These are phyloP conservation scores for Ploettnerulaceae sp. DNA, from an alignment of 2,329 filamentous ascomycete genomes.

Conservation along the genomic window DNA sequence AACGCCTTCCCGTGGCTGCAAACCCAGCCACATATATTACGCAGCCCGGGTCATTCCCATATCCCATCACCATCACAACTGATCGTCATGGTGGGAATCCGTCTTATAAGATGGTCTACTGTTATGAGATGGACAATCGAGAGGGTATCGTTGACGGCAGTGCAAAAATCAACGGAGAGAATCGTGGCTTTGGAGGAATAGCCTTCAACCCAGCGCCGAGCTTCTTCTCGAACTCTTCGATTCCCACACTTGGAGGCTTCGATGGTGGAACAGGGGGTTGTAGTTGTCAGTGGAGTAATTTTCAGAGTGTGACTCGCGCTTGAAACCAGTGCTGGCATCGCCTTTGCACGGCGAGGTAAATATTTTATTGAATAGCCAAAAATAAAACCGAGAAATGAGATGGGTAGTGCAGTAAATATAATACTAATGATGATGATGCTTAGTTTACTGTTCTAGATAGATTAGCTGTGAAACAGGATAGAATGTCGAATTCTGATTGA, in stretches of 20 bases:
- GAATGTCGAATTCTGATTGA: no score
- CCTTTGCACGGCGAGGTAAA: no score
- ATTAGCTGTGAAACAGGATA: no score
- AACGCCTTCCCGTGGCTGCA: conserved; percentile 12
- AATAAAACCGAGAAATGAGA: no score
- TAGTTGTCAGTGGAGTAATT: conserved; percentile 56
- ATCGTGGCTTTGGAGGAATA: conserved; percentile 46
- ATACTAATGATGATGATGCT: neutral
- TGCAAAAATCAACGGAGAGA: conserved; percentile 44
- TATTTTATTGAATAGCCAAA: conserved; percentile 2
- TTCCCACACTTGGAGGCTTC: conserved; percentile 51
- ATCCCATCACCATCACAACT: conserved; percentile 55
- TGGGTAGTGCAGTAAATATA: neutral
- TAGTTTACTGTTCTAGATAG: no score
- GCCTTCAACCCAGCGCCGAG: conserved; percentile 47
- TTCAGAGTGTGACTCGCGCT: conserved; percentile 17
- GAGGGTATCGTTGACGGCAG: conserved; percentile 42
- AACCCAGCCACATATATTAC: conserved; percentile 30
- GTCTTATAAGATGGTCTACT: conserved; percentile 49
- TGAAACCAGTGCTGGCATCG: no score
- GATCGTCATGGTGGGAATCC: conserved; percentile 59
- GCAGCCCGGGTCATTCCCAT: conserved; percentile 56
- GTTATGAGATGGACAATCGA: conserved; percentile 45
- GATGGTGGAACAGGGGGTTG: conserved; percentile 62
- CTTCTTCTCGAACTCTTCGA: conserved; percentile 34